phyloP scores from a whole-genome alignment of 1,284 basidiomycete genomes.

The Naganishia liquefaciens region DNA sequence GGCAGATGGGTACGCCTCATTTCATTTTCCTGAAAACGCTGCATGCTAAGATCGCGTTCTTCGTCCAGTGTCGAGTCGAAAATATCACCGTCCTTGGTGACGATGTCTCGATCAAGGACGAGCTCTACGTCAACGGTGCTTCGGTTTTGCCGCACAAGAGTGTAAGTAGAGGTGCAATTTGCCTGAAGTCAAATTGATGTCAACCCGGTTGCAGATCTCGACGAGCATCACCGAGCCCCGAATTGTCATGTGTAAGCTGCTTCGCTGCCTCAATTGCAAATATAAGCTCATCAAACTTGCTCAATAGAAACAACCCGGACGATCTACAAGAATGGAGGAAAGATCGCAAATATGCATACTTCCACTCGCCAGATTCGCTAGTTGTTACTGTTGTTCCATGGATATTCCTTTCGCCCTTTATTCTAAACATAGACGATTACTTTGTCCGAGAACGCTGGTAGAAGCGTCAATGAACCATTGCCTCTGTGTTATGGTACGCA shows the following conservation, averaged over 20 bases:
- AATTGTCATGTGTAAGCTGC: constrained; percentile 52
- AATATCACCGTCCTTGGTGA: constrained; percentile 60
- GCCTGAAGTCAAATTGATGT: neutral
- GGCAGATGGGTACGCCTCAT: constrained; percentile 55
- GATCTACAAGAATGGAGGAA: constrained; percentile 12
- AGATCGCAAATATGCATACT: constrained; percentile 15
- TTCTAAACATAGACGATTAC: constrained; percentile 11
- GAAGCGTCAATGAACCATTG: neutral
- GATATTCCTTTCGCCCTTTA: constrained; percentile 19
- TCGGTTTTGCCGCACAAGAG: constrained; percentile 59
- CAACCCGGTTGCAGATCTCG: constrained; percentile 44
- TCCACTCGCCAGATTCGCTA: constrained; percentile 6
- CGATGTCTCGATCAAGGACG: constrained; percentile 60
- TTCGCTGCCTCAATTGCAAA: neutral
- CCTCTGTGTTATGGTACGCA: too few species aligned
- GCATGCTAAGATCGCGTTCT: neutral
- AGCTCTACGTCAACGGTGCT: constrained; percentile 58
- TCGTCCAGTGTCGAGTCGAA: constrained; percentile 53
- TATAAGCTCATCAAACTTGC: neutral
- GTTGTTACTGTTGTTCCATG: constrained; percentile 22
- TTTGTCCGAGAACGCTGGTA: neutral
- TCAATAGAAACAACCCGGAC: neutral
- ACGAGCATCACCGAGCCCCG: constrained; percentile 55
- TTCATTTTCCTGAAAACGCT: neutral
- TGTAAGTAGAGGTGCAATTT: constrained; percentile 41